phyloP scores from a whole-genome alignment of 306 rosid species.

The Vigna hirtella region DNA sequence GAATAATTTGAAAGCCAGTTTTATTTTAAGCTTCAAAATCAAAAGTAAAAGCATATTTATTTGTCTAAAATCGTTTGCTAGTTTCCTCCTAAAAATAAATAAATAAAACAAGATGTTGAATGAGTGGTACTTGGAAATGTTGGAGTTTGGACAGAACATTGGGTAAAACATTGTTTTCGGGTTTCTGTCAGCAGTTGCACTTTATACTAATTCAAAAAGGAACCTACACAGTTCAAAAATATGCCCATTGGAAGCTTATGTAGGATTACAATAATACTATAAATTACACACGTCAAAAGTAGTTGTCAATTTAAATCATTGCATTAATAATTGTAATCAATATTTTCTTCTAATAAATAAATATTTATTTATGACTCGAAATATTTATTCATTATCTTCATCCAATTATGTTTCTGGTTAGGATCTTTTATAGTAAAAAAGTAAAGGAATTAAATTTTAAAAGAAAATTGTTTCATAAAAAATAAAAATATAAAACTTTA shows the following conservation, averaged over 20 bases:
- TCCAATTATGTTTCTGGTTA: too few species aligned
- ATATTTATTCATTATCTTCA: not conserved
- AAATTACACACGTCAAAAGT: not conserved
- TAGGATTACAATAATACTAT: not conserved
- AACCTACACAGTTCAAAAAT: not conserved
- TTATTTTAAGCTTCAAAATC: not conserved
- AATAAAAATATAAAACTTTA: too few species aligned
- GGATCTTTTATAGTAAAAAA: too few species aligned
- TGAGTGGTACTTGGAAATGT: not conserved
- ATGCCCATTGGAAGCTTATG: not conserved
- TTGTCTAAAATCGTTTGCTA: slow-evolving; percentile 2
- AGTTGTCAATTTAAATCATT: not conserved
- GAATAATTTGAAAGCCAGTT: not conserved
- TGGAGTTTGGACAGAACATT: too few species aligned
- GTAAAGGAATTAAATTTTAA: too few species aligned
- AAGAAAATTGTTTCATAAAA: too few species aligned
- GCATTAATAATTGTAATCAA: not conserved
- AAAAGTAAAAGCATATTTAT: not conserved
- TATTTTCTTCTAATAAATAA: not conserved
- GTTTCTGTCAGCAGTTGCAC: not conserved
- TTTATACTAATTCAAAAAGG: not conserved
- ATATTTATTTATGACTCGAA: not conserved
- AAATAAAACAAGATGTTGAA: not conserved
- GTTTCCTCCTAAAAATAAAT: not conserved
- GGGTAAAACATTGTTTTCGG: not conserved